Base-by-base conservation (phyloP, 495 filamentous ascomycete genomes). In the Hamigera avellanea region DNA sequence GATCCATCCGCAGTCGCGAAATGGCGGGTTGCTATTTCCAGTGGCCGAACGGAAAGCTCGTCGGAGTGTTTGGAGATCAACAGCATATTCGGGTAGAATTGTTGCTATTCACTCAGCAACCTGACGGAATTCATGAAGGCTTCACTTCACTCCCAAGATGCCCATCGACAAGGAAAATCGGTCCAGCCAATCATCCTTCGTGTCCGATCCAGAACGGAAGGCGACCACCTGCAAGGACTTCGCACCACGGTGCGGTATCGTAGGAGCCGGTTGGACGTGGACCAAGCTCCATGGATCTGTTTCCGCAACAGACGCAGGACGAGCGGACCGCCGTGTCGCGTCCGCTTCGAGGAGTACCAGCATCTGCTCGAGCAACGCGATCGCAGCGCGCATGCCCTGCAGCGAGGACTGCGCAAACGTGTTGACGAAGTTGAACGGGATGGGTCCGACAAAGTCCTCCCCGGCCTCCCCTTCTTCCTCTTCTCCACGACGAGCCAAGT, bases 81-180 rank as follows among this genome's bases (percentile, higher is more conserved):
- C n/a, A n/a, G n/a, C n/a, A n/a, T n/a, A n/a, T n/a, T n/a, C n/a
- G n/a, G n/a, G n/a, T n/a, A n/a, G n/a, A n/a, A n/a, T n/a, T n/a
- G n/a, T n/a, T n/a, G n/a, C n/a, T n/a, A n/a, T n/a, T n/a, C n/a
- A n/a, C n/a, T n/a, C n/a, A n/a, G n/a, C n/a, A n/a, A n/a, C n/a
- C n/a, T n/a, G n/a, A n/a, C n/a, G n/a, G n/a, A n/a, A n/a, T n/a
- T n/a, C n/a, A n/a, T 23, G 71, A 75, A 45, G 76, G 74, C 1
- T 27, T 65, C 3, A n/a, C 40, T 31, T 39, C 29, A 45, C 39
- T 35, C 35, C 40, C 1, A 42, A 21, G 34, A 42, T 28, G 3
- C 40, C 40, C 40, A 42, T 33, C 15, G 40, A 42, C 40, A 42
- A 33, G 10, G 23, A n/a, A 28, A 42, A 37, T 1, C 34, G 34